Conservation (phyloP, 352 stramenopile genomes). For the Globisporangium megalacanthum region DNA sequence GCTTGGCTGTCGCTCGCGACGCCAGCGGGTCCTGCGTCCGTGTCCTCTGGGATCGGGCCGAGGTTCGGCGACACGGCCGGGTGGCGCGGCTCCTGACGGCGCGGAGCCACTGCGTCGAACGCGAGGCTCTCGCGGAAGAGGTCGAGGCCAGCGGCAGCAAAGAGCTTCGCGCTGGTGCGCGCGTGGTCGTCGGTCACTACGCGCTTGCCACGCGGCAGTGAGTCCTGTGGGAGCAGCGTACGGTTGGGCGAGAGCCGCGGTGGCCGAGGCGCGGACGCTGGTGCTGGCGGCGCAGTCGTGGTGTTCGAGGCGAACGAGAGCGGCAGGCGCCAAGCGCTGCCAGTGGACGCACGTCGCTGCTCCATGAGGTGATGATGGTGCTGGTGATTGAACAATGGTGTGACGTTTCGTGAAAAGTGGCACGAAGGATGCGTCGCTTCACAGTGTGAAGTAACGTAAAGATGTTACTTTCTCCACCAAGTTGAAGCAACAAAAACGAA, state of each 20-base stretch:
- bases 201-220: slow-evolving; percentile 18
- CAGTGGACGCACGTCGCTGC: not conserved
- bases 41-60: slow-evolving; percentile 45
- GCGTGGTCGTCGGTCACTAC: not conserved
- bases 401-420: not conserved
- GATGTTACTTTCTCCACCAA: not conserved
- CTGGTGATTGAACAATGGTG: not conserved
- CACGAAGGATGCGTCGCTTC: not conserved
- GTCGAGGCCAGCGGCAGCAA: slow-evolving; percentile 50
- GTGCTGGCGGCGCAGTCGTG: slow-evolving; percentile 1
- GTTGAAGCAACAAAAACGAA: slow-evolving; percentile 4
- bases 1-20: slow-evolving; percentile 24
- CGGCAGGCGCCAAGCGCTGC: not conserved
- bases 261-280: slow-evolving; percentile 2
- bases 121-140: slow-evolving; percentile 58
- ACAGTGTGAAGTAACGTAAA: not conserved
- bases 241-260: slow-evolving; percentile 16
- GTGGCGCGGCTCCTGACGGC: slow-evolving; percentile 27
- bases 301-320: not conserved
- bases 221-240: slow-evolving; percentile 46
- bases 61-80: slow-evolving; percentile 48
- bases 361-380: not conserved
- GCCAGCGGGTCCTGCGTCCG: slow-evolving; percentile 9
- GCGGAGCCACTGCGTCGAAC: slow-evolving; percentile 39
- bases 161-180: slow-evolving; percentile 16